Base-by-base conservation (phyloP, 805 yeast genomes). In the Monosporozyma aquatica region DNA sequence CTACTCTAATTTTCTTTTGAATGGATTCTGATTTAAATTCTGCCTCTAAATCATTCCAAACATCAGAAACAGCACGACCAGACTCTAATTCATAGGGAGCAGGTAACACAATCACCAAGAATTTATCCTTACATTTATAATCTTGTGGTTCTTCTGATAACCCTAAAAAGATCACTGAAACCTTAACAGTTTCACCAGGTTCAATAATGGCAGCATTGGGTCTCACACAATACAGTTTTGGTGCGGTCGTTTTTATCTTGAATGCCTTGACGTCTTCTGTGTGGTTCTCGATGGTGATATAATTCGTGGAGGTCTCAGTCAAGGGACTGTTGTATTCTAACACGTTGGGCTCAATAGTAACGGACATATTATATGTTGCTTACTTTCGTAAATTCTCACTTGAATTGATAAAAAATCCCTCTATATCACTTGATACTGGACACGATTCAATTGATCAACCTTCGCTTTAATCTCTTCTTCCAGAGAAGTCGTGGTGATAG, bases 231-330 rank as follows among this genome's bases (percentile, higher is more conserved):
- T 89, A 82, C 63, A 86, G 70, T 63, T 85, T 87, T 47, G 98
- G 98, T 7, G 97, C 97, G 6, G 98, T 92, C 37, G 98, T 90
- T 69, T 90, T 92, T 58, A 92, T 96, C 69, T 92, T 92, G 73
- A 87, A 92, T 22, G 95, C 96, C 34, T 79, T 70, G 27, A 76
- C 67, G 42, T 69, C 69, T 13, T 76, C 65, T 28, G 80, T 67
- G 52, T 77, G 78, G 62, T 83, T 82, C 37, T 69, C 62, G 46
- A 72, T 62, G 35, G 61, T 70, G 48, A 67, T 62, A 41, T 56
- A 58, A 58, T 79, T 82, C 15, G 90, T 81, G 35, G 81, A 74
- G 50, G 82, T 78, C 51, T 74, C 71, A 51, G 82, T 74, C 60
- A 86, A 79, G 34, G 94, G 86, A 47, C 94, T 80, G 54, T 73